Evolutionary conservation across 2,329 filamentous ascomycete genomes (phyloP), one percentile per base, ranked within the genome.

Genomic region (Fusarium oligoseptatum): DNA sequence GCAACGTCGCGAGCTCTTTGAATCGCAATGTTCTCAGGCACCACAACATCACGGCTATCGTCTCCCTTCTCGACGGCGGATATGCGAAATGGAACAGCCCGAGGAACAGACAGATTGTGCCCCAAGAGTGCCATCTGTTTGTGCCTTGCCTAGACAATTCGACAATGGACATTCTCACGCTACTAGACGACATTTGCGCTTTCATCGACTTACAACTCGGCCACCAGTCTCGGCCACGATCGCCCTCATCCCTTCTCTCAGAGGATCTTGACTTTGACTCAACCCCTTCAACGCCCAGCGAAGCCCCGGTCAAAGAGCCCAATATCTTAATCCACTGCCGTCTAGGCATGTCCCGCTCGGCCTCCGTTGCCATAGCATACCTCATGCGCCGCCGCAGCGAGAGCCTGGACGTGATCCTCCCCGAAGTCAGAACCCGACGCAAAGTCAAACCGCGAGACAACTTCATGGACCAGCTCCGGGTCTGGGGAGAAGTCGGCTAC

Each of bases 321-420:
- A 75, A 73, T 41, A 78, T 82, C n/a, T 70, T 82, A 3, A 75
- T 82, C 11, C 81, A 81, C 61, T 83, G 81, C 67, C 83, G 85
- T 41, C 63, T 71, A 34, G 81, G 81, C 7, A 69, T 81, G 34
- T 83, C 81, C 20, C 79, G 81, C 15, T 82, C 81, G 2, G 77
- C 81, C 7, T 77, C 81, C 3, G 75, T 77, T 12, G 68, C 79
- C 10, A 76, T 82, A 37, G 81, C 80, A 48, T 82, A 82, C 65
- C 75, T 82, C 12, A 82, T 82, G 81, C 72, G 80, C 15, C 79
- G 68, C 45, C 64, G 77, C 32, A 48, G 74, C 22, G 50, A 70
- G 48, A 50, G 52, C 12, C 52, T 75, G 2, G 66, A 76, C 41
- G 55, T 60, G 9, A 68, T 71, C 27, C 60, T 82, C 34, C 63